Conservation (phyloP, 441 rosid genomes). For the Croton setiger region DNA sequence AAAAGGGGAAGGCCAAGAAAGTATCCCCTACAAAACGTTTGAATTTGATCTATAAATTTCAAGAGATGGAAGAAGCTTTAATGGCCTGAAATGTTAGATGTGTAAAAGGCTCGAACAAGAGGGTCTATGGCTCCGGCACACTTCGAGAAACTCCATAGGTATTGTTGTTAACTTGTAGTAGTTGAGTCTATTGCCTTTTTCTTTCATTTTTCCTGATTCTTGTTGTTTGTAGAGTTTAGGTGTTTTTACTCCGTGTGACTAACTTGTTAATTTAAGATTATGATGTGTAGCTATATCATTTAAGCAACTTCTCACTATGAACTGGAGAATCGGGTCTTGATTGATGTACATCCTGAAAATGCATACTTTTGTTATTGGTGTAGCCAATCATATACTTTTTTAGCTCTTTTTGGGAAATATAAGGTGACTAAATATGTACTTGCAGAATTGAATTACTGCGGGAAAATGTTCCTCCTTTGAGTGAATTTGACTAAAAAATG, state of each 20-base stretch:
- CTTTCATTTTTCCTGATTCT: background rate
- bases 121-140: background rate
- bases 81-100: background rate
- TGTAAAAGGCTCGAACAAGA: background rate
- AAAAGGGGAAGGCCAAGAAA: constrained; percentile 90
- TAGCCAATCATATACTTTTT: background rate
- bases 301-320: background rate
- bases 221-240: constrained; percentile 19
- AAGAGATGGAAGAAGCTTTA: constrained; percentile 8
- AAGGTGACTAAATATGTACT: no score
- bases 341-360: background rate
- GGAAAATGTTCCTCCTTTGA: no score
- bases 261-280: constrained; percentile 22
- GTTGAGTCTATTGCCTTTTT: background rate
- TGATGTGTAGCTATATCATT: constrained; percentile 19
- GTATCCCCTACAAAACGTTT: constrained; percentile 28
- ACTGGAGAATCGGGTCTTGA: background rate
- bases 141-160: constrained; percentile 18
- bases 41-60: background rate
- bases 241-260: constrained; percentile 17
- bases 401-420: no score
- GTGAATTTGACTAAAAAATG: no score
- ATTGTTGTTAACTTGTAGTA: constrained; percentile 11
- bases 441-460: no score
- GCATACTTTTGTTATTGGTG: background rate